Base-by-base conservation (phyloP, 306 rosid genomes). In the Prunus kanzakura region DNA sequence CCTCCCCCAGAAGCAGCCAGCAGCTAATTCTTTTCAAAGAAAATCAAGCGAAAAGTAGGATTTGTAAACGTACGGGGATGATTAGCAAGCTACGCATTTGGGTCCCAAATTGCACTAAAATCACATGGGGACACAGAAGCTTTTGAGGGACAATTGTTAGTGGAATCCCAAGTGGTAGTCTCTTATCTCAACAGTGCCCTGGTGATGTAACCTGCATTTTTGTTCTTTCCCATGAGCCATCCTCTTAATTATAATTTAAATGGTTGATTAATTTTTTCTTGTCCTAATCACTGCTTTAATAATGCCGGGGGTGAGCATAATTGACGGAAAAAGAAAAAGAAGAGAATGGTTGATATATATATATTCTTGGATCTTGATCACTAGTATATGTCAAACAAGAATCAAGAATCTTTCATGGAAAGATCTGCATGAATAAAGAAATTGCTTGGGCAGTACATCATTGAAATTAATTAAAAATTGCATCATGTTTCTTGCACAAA, bases 11-110 rank as follows among this genome's bases (percentile, higher is more conserved):
- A 45, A 41, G 64, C 64, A 20, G 55, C 74, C 73, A 8, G 25
- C 61, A 1, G 4, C 13, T 2, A 20, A 55, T 55, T 18, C 4
- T 18, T 58, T 23, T 58, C 32, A 58, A 68, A 29, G 63, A 76
- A 51, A 51, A 50, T 49, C n/a, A 74, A 58, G 76, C 64, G 61
- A 71, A 76, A 78, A 49, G 67, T 45, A 30, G 66, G 79, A 50
- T 49, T 68, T 52, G 61, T 60, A 80, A 70, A 52, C 41, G 78
- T 80, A 84, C 78, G 82, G 84, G 80, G 84, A 49, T 25, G 67
- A 55, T 35, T 27, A 63, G 63, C 74, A 49, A 20, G 25, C 47
- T 68, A 68, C 1, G 6, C 3, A 45, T n/a, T 15, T 72, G 76
- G 75, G 35, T 45, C 78, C 69, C 29, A n/a, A 32, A 29, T 11